These are phyloP conservation scores for Irpex sp. DNA, from an alignment of 1,284 basidiomycete genomes.

Conservation along the genomic window DNA sequence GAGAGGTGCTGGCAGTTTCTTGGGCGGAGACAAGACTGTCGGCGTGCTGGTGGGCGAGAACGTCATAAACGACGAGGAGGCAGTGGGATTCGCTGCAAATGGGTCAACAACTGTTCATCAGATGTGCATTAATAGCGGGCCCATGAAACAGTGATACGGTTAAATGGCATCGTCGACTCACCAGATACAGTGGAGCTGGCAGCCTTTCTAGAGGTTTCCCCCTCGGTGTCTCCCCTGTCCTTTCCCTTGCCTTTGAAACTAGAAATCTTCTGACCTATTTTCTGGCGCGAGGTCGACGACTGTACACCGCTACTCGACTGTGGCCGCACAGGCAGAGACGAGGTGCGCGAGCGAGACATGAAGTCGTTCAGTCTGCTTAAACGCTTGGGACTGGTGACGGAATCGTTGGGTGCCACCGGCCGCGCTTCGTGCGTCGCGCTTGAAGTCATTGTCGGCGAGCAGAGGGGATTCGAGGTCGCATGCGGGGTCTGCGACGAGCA, in stretches of 20 bases:
- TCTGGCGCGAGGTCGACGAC: background rate
- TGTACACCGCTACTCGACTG: constrained; percentile 8
- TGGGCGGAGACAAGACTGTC: background rate
- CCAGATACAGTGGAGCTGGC: constrained; percentile 12
- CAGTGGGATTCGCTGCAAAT: constrained; percentile 27
- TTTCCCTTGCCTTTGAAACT: constrained; percentile 6
- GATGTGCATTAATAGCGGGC: background rate
- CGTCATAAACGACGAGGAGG: constrained; percentile 26
- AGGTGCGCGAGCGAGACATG: constrained; percentile 12
- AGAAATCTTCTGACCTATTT: constrained; percentile 2
- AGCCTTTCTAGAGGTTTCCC: background rate
- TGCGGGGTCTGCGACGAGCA: background rate
- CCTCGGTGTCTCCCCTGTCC: constrained; percentile 6
- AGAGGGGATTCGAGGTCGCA: background rate
- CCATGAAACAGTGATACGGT: background rate
- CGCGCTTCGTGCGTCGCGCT: background rate
- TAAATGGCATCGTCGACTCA: constrained; percentile 1
- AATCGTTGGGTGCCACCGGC: background rate
- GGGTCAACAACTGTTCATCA: constrained; percentile 20
- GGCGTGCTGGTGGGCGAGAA: constrained; percentile 17
- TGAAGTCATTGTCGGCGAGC: background rate
- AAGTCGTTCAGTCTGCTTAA: constrained; percentile 8
- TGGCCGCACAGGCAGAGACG: constrained; percentile 12
- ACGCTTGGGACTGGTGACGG: background rate
- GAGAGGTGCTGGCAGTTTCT: background rate